Conservation (phyloP, 768 basidiomycete genomes). For the Leccinum subtestaceum region DNA sequence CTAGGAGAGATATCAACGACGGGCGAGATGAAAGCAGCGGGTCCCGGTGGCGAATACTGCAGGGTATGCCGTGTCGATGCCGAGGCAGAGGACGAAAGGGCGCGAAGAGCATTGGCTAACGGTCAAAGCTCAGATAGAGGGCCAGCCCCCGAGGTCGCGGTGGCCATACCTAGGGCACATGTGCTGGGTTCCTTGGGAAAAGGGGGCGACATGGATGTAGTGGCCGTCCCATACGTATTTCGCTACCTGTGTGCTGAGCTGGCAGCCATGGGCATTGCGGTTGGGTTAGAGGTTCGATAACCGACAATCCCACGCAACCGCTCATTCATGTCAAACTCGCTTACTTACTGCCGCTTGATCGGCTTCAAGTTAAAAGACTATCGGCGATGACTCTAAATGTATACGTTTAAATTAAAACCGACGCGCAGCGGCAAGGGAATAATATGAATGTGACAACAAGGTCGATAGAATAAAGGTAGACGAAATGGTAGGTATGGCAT, state of each 20-base stretch:
- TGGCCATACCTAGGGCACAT: slow-evolving; percentile 66
- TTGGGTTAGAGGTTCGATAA: slow-evolving; percentile 74
- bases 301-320: neutral
- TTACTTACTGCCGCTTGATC: neutral
- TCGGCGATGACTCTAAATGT: slow-evolving; percentile 2
- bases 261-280: slow-evolving; percentile 96
- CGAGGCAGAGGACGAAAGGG: slow-evolving; percentile 60
- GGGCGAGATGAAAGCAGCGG: slow-evolving; percentile 53
- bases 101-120: slow-evolving; percentile 57
- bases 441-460: slow-evolving; percentile 12
- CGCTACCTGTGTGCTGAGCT: slow-evolving; percentile 92
- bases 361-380: neutral
- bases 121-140: slow-evolving; percentile 45
- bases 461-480: slow-evolving; percentile 14
- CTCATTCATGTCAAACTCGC: neutral
- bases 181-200: slow-evolving; percentile 56
- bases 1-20: slow-evolving; percentile 60
- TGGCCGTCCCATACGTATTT: slow-evolving; percentile 95
- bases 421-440: slow-evolving; percentile 12
- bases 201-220: slow-evolving; percentile 87
- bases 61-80: slow-evolving; percentile 80
- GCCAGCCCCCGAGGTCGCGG: slow-evolving; percentile 51
- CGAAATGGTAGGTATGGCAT: slow-evolving; percentile 14
- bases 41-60: slow-evolving; percentile 91
- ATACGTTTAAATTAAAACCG: slow-evolving; percentile 18